Conservation (phyloP, 176 grass and related monocot species). For the Avena eriantha region DNA sequence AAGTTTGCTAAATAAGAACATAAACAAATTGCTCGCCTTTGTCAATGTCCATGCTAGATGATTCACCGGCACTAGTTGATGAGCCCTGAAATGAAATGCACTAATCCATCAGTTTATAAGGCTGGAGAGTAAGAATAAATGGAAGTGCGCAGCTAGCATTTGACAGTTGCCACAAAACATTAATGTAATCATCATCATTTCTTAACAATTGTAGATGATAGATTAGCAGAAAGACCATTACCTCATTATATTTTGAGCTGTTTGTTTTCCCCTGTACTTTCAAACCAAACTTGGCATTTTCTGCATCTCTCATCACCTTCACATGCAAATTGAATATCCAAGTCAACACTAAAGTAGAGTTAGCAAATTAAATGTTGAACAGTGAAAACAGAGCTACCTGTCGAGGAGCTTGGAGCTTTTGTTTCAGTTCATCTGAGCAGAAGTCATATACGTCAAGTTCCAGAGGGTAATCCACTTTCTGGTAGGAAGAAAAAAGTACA, state of each 20-base stretch:
- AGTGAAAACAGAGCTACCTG: constrained; percentile 62
- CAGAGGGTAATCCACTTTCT: constrained; percentile 99
- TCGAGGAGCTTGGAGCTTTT: constrained; percentile 88
- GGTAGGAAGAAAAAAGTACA: constrained; percentile 31
- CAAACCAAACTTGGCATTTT: constrained; percentile 90
- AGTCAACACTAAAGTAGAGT: constrained; percentile 27
- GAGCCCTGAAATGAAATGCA: constrained; percentile 64
- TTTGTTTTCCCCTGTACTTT: constrained; percentile 65
- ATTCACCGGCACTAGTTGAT: constrained; percentile 61
- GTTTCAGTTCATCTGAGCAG: constrained; percentile 93
- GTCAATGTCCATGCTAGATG: constrained; percentile 71
- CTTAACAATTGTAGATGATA: constrained; percentile 20
- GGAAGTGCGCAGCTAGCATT: constrained; percentile 10
- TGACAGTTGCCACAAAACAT: constrained; percentile 2
- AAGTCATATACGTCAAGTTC: constrained; percentile 99
- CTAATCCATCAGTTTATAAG: constrained; percentile 21
- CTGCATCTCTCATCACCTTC: constrained; percentile 89
- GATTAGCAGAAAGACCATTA: constrained; percentile 39
- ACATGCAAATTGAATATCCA: constrained; percentile 40
- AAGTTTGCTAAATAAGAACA: constrained; percentile 25
- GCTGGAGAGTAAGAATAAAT: constrained; percentile 13
- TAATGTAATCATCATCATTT: constrained; percentile 24
- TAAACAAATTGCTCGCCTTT: constrained; percentile 63
- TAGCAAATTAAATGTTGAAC: constrained; percentile 20
- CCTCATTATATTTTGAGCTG: constrained; percentile 69